phyloP scores from a whole-genome alignment of 1,284 basidiomycete genomes.

The Ganoderma lucidum region DNA sequence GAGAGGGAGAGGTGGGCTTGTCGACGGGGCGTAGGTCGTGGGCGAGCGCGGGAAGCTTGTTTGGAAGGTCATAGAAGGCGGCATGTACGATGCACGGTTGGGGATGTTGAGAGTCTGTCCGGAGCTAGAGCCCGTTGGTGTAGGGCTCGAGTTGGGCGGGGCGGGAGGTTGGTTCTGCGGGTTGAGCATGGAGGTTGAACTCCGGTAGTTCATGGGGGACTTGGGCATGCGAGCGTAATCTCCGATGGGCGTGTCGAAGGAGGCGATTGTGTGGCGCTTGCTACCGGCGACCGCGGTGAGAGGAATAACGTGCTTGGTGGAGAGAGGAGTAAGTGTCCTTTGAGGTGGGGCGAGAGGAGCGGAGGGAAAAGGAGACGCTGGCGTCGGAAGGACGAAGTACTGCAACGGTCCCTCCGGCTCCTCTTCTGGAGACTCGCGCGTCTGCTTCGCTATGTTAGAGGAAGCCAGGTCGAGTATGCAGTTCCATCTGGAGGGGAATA shows the following conservation, averaged over 20 bases:
- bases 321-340: conserved; percentile 27
- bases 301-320: conserved; percentile 40
- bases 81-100: conserved; percentile 43
- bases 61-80: conserved; percentile 49
- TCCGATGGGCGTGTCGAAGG: conserved; percentile 15
- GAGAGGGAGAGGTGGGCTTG: conserved; percentile 40
- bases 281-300: conserved; percentile 55
- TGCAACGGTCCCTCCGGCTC: conserved; percentile 35
- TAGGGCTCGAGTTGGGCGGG: conserved; percentile 33
- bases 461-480: conserved; percentile 81
- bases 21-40: conserved; percentile 56
- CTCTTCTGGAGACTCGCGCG: conserved; percentile 16
- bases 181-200: conserved; percentile 45
- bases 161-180: conserved; percentile 42
- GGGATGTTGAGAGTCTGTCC: conserved; percentile 29
- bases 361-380: conserved; percentile 75
- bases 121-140: conserved; percentile 27
- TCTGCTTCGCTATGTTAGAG: conserved; percentile 24
- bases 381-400: conserved; percentile 69
- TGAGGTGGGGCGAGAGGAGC: conserved; percentile 28
- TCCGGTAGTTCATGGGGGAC: conserved; percentile 48
- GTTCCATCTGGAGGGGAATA: conserved; percentile 88
- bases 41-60: conserved; percentile 50
- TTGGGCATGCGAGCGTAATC: conserved; percentile 33
- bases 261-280: conserved; percentile 63